These are phyloP conservation scores for Avicennia marina DNA, from an alignment of 257 asterid species.

Conservation along the genomic window DNA sequence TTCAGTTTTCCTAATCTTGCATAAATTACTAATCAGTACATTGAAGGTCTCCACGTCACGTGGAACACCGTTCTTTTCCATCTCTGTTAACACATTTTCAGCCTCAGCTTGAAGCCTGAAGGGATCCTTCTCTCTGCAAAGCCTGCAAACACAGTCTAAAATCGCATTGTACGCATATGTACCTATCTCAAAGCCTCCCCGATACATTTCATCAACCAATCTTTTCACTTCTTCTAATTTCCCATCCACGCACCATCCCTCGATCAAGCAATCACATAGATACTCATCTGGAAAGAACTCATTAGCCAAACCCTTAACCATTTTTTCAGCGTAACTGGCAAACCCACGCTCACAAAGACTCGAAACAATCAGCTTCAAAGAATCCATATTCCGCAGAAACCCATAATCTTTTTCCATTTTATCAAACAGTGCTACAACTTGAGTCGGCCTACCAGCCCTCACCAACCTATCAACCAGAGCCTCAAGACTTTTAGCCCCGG, in stretches of 20 bases:
- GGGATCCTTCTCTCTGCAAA: conserved; percentile 87
- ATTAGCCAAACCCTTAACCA: conserved; percentile 75
- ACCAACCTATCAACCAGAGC: conserved; percentile 70
- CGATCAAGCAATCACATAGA: conserved; percentile 68
- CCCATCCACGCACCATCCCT: conserved; percentile 85
- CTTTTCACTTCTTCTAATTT: conserved; percentile 74
- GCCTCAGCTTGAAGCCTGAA: conserved; percentile 59
- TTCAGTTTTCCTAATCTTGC: conserved; percentile 75
- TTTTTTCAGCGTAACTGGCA: conserved; percentile 83
- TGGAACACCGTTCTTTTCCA: conserved; percentile 86
- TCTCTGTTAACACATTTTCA: conserved; percentile 50
- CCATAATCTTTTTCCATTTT: conserved; percentile 75
- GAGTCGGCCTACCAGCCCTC: conserved; percentile 73
- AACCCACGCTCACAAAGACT: conserved; percentile 67
- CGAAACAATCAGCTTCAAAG: conserved; percentile 55
- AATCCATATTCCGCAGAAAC: conserved; percentile 44
- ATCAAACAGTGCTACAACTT: conserved; percentile 61
- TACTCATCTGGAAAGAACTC: conserved; percentile 84
- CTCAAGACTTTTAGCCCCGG: conserved; percentile 54
- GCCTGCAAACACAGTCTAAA: conserved; percentile 77
- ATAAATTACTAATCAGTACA: conserved; percentile 66
- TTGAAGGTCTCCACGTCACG: conserved; percentile 81
- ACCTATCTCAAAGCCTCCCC: conserved; percentile 83
- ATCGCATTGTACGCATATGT: conserved; percentile 60
- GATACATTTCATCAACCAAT: conserved; percentile 69